These are phyloP conservation scores for Linaria vulgaris DNA, from an alignment of 257 asterid genomes.

Conservation along the genomic window DNA sequence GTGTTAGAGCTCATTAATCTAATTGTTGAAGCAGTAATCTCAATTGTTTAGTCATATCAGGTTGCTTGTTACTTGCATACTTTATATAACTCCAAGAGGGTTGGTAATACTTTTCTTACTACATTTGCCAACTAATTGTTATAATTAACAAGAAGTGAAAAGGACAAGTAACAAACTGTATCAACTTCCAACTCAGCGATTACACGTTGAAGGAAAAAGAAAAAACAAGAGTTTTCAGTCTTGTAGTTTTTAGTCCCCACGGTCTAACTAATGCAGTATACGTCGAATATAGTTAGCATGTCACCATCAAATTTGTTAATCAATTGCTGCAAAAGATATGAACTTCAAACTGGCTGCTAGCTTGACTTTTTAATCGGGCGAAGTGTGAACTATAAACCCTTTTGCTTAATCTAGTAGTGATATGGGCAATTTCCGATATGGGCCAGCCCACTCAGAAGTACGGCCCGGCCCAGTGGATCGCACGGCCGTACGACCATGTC, in stretches of 20 bases:
- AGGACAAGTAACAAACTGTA: constrained; percentile 35
- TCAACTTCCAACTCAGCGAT: constrained; percentile 22
- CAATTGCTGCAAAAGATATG: not conserved
- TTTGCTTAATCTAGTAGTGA: not conserved
- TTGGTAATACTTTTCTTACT: constrained; percentile 7
- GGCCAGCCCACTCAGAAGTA: too few relatives aligned
- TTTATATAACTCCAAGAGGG: not conserved
- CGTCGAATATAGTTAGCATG: not conserved
- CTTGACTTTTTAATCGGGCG: not conserved
- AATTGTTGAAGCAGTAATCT: not conserved
- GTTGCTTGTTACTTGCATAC: constrained; percentile 16
- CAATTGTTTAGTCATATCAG: not conserved
- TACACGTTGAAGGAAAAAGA: constrained; percentile 15
- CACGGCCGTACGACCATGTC: too few relatives aligned
- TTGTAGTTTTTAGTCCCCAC: constrained; percentile 12
- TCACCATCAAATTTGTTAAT: not conserved
- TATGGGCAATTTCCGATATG: not conserved
- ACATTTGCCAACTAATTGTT: constrained; percentile 4
- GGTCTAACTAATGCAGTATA: constrained; percentile 25
- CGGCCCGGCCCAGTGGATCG: too few relatives aligned
- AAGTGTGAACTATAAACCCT: not conserved
- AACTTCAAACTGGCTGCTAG: not conserved
- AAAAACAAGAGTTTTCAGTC: constrained; percentile 6
- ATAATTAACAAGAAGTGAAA: constrained; percentile 26
- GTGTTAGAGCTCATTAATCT: constrained; percentile 6